Base-by-base conservation (phyloP, 148 eudicot genomes). In the Euryodendron excelsum region DNA sequence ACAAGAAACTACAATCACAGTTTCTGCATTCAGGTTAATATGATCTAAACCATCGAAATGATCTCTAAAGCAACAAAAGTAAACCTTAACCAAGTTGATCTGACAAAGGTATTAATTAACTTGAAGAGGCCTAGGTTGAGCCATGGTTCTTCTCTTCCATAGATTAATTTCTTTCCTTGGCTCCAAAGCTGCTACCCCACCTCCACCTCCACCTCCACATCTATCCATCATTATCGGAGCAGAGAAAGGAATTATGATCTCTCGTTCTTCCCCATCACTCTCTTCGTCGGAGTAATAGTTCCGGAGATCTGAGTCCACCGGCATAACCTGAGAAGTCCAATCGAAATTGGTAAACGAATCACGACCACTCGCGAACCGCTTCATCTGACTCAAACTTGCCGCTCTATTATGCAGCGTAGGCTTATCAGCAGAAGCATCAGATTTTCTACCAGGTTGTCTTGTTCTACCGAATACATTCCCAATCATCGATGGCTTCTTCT, bases 141-240 rank as follows among this genome's bases (percentile, higher is more conserved):
- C 77, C 88, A 87, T 83, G 60, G 91, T 89, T 62, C 99, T 93
- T 62, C 98, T 93, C 76, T 86, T 92, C 99, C 99, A 96, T 80
- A 96, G 72, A 85, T 93, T 93, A 12, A 96, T 80, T 81, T 93
- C 98, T 62, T 90, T 91, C 60, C 83, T 93, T 48, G 90, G 89
- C 83, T 89, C 84, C 71, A 80, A 63, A 62, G 11, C 72, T 23
- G 53, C 53, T 5, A 23, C 71, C 47, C 71, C 69, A 3, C 33
- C 58, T 44, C 63, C 58, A 41, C 84, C 81, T 5, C 85, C 77
- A 27, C 12, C 15, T 12, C 61, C 59, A 62, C 39, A 18, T 52
- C 85, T 83, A 13, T 85, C 79, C n/a, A 75, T 25, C 62, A 85
- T 5, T 10, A 94, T 82, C 4, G 94, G 97, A 12, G 91, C 93